Base-by-base conservation (phyloP, 2,329 filamentous ascomycete genomes). In the Botrytis porri region DNA sequence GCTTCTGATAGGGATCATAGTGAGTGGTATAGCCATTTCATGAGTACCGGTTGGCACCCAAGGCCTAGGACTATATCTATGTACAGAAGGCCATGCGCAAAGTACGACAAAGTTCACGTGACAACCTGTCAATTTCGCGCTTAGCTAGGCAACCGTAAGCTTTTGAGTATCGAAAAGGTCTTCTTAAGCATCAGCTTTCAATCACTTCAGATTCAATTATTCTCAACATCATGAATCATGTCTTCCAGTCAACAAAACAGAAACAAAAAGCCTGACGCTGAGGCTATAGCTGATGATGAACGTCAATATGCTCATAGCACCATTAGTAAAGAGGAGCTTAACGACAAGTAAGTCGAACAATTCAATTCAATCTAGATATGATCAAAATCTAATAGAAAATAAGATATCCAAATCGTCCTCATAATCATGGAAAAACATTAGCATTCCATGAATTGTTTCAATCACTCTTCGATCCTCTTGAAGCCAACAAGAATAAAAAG, bases 361-460 rank as follows among this genome's bases (percentile, higher is more conserved):
- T 51, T 39, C n/a, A 48, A 22, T 20, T 29, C 22, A 22, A 37
- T 41, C 18, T 20, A n/a, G 18, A 29, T 14, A 39, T 48, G 18
- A 59, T 39, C 54, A 35, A 32, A 35, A 25, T 69, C 43, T 54
- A 39, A 63, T 20, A 1, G 39, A 59, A 70, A 57, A 60, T 8
- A 74, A 94, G 92, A 80, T 97, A 93, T 80, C 93, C 94, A 4
- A 90, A 94, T 79, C 89, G 94, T 4, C 96, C 96, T 5, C 88
- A 85, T 75, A 99, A 98, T 77, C 88, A 92, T 77, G 89, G 89
- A 57, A 89, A 89, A 75, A 98, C 95, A 0, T 84, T 97, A 16
- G 89, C 89, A 8, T 99, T 99, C 80, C 92, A 93, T 74, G 90
- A 93, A 6, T 86, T 99, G 0, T 94, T 92, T 81, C 84, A 87